Conservation (phyloP, 495 filamentous ascomycete genomes). For the Neurospora tetrasperma region DNA sequence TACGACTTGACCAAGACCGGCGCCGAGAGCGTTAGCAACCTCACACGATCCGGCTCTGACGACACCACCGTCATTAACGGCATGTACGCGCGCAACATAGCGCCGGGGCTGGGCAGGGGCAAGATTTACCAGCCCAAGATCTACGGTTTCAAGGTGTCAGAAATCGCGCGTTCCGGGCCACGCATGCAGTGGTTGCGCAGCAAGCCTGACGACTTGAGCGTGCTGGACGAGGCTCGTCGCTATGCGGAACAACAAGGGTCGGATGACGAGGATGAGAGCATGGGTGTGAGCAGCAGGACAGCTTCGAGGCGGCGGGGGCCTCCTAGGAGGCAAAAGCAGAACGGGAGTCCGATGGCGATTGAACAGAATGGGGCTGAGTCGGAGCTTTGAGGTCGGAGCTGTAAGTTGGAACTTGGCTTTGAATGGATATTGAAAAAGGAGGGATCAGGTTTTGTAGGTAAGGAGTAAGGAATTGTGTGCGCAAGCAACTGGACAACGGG, state of each 20-base stretch:
- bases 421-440: not conserved
- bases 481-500: not conserved
- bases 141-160: constrained; percentile 90
- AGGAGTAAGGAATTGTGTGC: not conserved
- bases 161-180: constrained; percentile 74
- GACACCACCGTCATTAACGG: constrained; percentile 65
- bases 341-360: constrained; percentile 44
- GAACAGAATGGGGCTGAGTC: constrained; percentile 41
- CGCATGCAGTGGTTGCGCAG: constrained; percentile 93
- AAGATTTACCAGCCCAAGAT: constrained; percentile 91
- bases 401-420: not conserved
- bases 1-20: constrained; percentile 60
- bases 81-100: constrained; percentile 69
- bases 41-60: constrained; percentile 28
- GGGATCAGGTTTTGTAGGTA: not conserved
- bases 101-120: constrained; percentile 71
- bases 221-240: constrained; percentile 67
- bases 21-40: constrained; percentile 31
- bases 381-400: constrained; percentile 24
- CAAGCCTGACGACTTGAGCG: constrained; percentile 65
- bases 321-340: constrained; percentile 22
- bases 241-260: constrained; percentile 41
- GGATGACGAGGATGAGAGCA: constrained; percentile 37
- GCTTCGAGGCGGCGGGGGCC: constrained; percentile 27
- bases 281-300: constrained; percentile 29